Conservation (phyloP, 2,329 filamentous ascomycete genomes). For the Pseudogymnoascus sp. region DNA sequence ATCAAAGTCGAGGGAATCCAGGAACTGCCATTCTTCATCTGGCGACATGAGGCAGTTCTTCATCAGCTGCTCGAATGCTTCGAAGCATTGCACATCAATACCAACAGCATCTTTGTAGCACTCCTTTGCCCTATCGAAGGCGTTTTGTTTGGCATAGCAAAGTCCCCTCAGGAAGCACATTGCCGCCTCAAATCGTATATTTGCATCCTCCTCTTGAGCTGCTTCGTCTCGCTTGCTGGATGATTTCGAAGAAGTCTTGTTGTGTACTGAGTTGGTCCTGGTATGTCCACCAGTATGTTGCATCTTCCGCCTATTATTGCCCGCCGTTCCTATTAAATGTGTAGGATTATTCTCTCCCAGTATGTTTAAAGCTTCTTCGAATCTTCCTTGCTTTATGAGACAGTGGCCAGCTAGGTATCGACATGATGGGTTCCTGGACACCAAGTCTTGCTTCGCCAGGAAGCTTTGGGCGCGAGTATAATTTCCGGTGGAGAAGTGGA, state of each 20-base stretch:
- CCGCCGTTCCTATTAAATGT: slow-evolving; percentile 66
- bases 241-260: slow-evolving; percentile 32
- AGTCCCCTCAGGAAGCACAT: slow-evolving; percentile 95
- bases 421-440: slow-evolving; percentile 74
- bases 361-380: slow-evolving; percentile 76
- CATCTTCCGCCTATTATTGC: slow-evolving; percentile 59
- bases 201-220: slow-evolving; percentile 57
- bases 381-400: slow-evolving; percentile 83
- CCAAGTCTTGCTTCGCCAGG: slow-evolving; percentile 74
- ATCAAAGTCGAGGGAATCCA: slow-evolving; percentile 78
- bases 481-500: slow-evolving; percentile 92
- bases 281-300: slow-evolving; percentile 52
- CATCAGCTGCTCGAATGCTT: slow-evolving; percentile 96
- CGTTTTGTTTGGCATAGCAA: slow-evolving; percentile 94
- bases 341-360: slow-evolving; percentile 92
- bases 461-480: slow-evolving; percentile 86
- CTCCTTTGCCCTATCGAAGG: slow-evolving; percentile 93
- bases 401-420: slow-evolving; percentile 91
- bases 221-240: slow-evolving; percentile 24
- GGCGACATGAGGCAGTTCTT: slow-evolving; percentile 85
- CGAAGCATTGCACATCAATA: slow-evolving; percentile 96
- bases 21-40: slow-evolving; percentile 61
- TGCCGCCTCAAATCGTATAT: slow-evolving; percentile 81
- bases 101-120: slow-evolving; percentile 97
- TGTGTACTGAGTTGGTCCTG: slow-evolving; percentile 40